Percentiles rank a stretch among this genome's conserved stretches.
Conservation (phyloP, 164 flowering plant genomes). For the Piper longum region DNA sequence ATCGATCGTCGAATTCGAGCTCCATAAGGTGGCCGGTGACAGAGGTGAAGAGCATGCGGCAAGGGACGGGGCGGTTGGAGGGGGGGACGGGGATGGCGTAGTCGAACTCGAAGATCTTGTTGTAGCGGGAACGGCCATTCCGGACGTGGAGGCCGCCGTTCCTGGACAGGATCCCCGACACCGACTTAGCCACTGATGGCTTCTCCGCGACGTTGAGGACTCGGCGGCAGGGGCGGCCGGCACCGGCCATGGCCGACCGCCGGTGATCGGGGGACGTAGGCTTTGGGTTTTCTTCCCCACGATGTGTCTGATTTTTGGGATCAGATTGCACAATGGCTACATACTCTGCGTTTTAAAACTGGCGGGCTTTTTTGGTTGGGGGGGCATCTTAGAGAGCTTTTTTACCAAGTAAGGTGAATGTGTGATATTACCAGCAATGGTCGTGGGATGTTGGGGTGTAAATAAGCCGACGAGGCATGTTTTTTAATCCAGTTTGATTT, state of each 20-base stretch:
- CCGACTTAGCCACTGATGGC: slow-evolving; percentile 96
- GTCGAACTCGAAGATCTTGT: slow-evolving; percentile 79
- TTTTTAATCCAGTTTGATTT: no score
- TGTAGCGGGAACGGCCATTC: slow-evolving; percentile 74
- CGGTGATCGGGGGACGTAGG: neutral
- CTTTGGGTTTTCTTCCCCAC: neutral
- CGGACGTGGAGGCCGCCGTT: slow-evolving; percentile 34
- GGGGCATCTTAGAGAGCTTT: no score
- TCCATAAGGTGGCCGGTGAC: slow-evolving; percentile 97
- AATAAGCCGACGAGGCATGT: no score
- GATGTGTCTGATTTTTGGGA: no score
- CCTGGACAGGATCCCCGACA: slow-evolving; percentile 53
- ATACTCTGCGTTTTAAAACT: no score
- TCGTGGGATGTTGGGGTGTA: no score
- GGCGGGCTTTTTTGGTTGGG: no score
- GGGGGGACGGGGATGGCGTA: slow-evolving; percentile 23
- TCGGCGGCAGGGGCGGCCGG: slow-evolving; percentile 2
- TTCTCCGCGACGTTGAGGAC: slow-evolving; percentile 97
- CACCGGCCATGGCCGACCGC: slow-evolving; percentile 3
- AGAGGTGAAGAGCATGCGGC: slow-evolving; percentile 77
- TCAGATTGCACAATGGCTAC: no score
- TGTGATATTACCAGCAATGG: no score
- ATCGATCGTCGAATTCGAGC: slow-evolving; percentile 74
- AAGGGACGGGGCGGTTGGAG: slow-evolving; percentile 23
- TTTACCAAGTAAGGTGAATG: no score